These are phyloP conservation scores for Leptographium radiaticola DNA, from an alignment of 2,329 filamentous ascomycete species.

Conservation along the genomic window DNA sequence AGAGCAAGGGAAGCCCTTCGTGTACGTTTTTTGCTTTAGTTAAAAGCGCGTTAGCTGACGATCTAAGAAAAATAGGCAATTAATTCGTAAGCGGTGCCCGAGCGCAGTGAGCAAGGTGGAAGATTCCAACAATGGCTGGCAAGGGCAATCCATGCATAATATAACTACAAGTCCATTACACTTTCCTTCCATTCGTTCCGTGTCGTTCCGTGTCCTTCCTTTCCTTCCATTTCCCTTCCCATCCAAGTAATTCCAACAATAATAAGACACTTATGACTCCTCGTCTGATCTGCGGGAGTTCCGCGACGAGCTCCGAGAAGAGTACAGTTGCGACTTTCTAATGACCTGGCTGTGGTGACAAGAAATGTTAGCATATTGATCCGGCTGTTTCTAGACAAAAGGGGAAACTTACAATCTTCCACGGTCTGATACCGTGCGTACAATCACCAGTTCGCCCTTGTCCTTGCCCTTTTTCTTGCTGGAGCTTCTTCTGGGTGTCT, in stretches of 20 bases:
- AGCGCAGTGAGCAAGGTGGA: too few species aligned
- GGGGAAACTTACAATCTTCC: conserved; percentile 8
- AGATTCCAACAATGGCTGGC: too few species aligned
- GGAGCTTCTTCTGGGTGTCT: neutral
- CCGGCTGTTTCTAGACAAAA: too few species aligned
- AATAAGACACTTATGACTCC: conserved; percentile 3
- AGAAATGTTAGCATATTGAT: neutral
- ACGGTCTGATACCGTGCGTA: conserved; percentile 9
- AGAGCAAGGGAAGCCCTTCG: too few species aligned
- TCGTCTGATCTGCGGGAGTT: conserved; percentile 6
- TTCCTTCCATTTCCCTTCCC: neutral
- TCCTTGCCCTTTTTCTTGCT: conserved; percentile 3
- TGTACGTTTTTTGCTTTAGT: too few species aligned
- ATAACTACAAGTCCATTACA: too few species aligned
- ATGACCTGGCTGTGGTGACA: conserved; percentile 8
- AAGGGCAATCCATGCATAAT: too few species aligned
- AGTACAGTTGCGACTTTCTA: conserved; percentile 9
- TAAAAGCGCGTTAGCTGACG: too few species aligned
- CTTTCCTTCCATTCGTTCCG: neutral
- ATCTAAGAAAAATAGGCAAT: too few species aligned
- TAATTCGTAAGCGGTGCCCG: too few species aligned
- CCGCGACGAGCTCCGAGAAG: conserved; percentile 7
- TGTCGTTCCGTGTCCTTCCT: neutral
- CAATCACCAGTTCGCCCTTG: conserved; percentile 11
- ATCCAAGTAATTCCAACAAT: neutral